Base-by-base conservation (phyloP, 2,329 filamentous ascomycete genomes). In the Fusarium sambucinum region DNA sequence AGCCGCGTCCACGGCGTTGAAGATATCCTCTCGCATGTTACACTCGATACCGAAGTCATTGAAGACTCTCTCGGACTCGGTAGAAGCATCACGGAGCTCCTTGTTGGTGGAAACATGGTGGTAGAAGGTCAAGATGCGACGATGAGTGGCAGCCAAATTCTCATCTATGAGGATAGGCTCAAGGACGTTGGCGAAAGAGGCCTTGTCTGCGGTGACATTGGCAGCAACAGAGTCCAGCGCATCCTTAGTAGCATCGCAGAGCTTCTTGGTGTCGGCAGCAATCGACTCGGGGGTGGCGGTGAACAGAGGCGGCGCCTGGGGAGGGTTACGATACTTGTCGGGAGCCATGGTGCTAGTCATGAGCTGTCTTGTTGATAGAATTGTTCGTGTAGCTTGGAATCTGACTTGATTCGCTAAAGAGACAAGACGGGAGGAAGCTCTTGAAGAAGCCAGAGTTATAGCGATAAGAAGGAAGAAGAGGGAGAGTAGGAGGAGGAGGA, bases 1-100 rank as follows among this genome's bases (percentile, higher is more conserved):
- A 35, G 86, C 83, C 27, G 85, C 85, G 46, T 90, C 85, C 27
- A 91, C 86, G 5, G 90, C 81, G 73, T 84, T 83, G 83, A 92
- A 96, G 62, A 94, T 86, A 72, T 96, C 92, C 80, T 95, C 91
- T 54, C 92, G 87, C 92, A 95, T 95, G 74, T 85, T 87, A 56
- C 89, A 87, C 80, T 96, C 92, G 69, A 95, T 94, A 55, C 83
- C 81, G 74, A 93, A 94, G 69, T 94, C 90, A 73, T 92, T 88
- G 81, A 93, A 87, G 64, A 93, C 81, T 79, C 90, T 89, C 77
- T 93, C 90, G 0, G 92, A 90, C 76, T 94, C 88, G 64, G 89
- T 91, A 4, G 90, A 93, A 16, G 92, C 91, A 80, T 93, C 89
- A 35, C 92, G 87, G 46, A 96, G 83, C 55, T 84, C 85, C 65